These are phyloP conservation scores for Nothophytophthora sp. DNA, from an alignment of 352 stramenopile species.

Conservation along the genomic window DNA sequence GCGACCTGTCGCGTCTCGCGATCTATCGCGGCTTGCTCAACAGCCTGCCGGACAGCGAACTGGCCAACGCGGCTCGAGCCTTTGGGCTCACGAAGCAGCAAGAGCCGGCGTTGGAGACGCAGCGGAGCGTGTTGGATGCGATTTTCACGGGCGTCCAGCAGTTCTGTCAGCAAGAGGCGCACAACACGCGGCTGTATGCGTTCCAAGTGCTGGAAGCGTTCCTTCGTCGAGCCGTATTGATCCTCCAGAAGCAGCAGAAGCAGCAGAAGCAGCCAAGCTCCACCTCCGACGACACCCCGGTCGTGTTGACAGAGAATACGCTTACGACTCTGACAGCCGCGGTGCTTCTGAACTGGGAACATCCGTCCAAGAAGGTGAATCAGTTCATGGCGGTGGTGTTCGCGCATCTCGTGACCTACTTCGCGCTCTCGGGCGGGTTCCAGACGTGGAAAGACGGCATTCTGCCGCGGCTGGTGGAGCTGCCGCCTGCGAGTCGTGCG, in stretches of 20 bases:
- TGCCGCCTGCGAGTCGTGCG: constrained; percentile 60
- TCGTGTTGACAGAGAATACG: constrained; percentile 32
- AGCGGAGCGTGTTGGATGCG: constrained; percentile 45
- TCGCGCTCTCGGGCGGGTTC: constrained; percentile 39
- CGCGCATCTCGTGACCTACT: constrained; percentile 68
- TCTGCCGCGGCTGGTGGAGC: constrained; percentile 49
- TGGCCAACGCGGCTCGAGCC: constrained; percentile 14
- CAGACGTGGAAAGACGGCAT: constrained; percentile 50
- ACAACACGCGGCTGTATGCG: constrained; percentile 74
- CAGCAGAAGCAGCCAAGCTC: constrained; percentile 15
- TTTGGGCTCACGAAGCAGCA: constrained; percentile 13
- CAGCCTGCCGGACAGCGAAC: constrained; percentile 57
- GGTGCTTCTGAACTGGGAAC: constrained; percentile 82
- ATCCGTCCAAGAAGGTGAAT: constrained; percentile 85
- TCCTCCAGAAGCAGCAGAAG: constrained; percentile 44
- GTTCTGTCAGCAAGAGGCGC: constrained; percentile 56
- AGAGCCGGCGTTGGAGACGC: neutral
- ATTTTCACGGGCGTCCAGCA: constrained; percentile 57
- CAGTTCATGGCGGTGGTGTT: constrained; percentile 88
- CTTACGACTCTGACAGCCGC: constrained; percentile 51
- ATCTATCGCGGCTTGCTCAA: constrained; percentile 74
- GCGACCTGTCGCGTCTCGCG: constrained; percentile 56
- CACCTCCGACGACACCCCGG: neutral
- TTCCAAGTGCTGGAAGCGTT: constrained; percentile 85
- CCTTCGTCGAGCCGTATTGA: constrained; percentile 55